Evolutionary conservation across 371 early-diverging fungal species (phyloP).

Genomic region (Apophysomyces sp.): DNA sequence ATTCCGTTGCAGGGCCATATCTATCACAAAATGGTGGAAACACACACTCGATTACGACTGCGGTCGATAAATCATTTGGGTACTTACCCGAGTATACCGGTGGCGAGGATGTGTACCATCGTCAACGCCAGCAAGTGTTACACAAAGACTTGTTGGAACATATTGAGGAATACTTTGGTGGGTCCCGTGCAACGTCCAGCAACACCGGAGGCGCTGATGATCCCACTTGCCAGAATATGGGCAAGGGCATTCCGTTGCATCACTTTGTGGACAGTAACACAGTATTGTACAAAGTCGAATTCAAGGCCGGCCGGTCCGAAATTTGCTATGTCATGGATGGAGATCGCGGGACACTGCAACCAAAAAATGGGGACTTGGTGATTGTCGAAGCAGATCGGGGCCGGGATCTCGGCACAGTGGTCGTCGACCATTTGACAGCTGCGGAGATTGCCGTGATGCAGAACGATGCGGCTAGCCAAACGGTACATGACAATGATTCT

Average conservation of each 20-base stretch:
- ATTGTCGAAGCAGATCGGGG: slow-evolving; percentile 94
- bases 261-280: slow-evolving; percentile 39
- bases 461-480: not conserved
- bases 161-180: slow-evolving; percentile 14
- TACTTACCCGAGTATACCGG: not conserved
- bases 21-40: not conserved
- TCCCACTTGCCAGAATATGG: slow-evolving; percentile 8
- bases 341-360: slow-evolving; percentile 12
- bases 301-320: slow-evolving; percentile 81
- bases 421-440: slow-evolving; percentile 50
- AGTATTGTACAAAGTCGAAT: slow-evolving; percentile 73
- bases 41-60: not conserved
- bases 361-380: slow-evolving; percentile 71
- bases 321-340: slow-evolving; percentile 62
- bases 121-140: slow-evolving; percentile 6
- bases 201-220: not conserved
- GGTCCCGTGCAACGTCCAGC: not conserved
- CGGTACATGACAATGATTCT: slow-evolving; percentile 1
- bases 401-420: slow-evolving; percentile 84
- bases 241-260: slow-evolving; percentile 38
- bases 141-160: slow-evolving; percentile 9
- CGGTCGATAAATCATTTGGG: not conserved
- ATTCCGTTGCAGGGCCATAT: slow-evolving; percentile 11
- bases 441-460: not conserved
- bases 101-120: slow-evolving; percentile 1